phyloP scores from a whole-genome alignment of 140 eudicot genomes.

The Anethum foeniculum region DNA sequence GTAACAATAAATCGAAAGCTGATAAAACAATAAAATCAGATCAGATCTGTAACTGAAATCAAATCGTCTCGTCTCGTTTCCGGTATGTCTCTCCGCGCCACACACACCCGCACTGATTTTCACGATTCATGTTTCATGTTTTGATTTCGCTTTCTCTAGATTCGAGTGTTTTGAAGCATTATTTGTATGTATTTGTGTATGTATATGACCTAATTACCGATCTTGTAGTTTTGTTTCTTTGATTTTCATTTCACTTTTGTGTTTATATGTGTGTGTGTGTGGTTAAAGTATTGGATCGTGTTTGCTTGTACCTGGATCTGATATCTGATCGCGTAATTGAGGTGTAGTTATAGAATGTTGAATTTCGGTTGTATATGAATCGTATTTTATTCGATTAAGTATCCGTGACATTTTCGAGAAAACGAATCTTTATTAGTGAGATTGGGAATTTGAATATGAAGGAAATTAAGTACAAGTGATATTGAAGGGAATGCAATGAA shows the following conservation, averaged over 20 bases:
- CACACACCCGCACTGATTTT: not conserved
- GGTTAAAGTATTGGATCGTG: not conserved
- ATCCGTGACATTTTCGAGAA: not conserved
- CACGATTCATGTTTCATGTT: not conserved
- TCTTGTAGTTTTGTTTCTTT: not conserved
- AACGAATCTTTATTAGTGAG: not conserved
- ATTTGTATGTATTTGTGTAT: not conserved
- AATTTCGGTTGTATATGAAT: not conserved
- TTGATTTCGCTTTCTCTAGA: not conserved
- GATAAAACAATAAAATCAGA: no score
- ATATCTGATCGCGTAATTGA: not conserved
- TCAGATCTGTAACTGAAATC: no score
- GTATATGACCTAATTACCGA: not conserved
- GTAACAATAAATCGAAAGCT: no score
- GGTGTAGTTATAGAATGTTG: not conserved
- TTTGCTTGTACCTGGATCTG: not conserved
- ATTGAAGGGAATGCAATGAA: not conserved
- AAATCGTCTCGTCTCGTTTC: not conserved
- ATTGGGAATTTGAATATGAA: not conserved
- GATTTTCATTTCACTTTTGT: not conserved
- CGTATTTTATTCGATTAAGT: no score
- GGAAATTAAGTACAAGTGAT: not conserved
- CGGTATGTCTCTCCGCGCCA: not conserved
- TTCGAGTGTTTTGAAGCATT: not conserved
- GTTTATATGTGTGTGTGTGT: not conserved